Evolutionary conservation across 768 basidiomycete species (phyloP), one percentile per base, ranked within the genome.

Genomic region (Leccinum subtestaceum): DNA sequence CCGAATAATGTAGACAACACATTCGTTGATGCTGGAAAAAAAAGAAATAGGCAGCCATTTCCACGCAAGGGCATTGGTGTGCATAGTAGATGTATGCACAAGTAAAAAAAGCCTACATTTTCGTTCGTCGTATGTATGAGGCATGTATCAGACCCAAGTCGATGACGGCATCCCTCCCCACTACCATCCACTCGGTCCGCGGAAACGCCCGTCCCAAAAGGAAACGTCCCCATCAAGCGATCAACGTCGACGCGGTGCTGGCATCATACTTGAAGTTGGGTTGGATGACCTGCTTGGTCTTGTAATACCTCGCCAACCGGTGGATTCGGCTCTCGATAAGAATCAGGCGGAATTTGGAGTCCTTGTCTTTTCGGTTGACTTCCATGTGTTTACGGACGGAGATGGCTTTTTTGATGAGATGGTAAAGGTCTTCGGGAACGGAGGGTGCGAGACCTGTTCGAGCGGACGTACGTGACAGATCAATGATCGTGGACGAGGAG

Each of bases 321-420:
- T 99, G 96, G 77, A 99, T 98, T 69, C 96, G 86, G 67, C 94
- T 96, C 84, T 99, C 96, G 83, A 99, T 96, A 70, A 98, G 81
- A 82, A 98, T 98, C 71, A 98, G 88, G 75, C 95, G 93, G 83
- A 87, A 87, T 72, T 87, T 96, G 77, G 92, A 93, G 84, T 98
- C 95, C 84, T 94, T 96, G 85, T 99, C 96, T 78, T 95, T 96
- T 75, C 96, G 88, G 89, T 97, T 98, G 71, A 84, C 82, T 78
- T 97, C 93, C 68, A 99, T 86, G 79, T 98, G 96, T 84, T 98
- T 98, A 79, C 95, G 94, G 72, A 99, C 94, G 70, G 93, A 84
- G 72, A 99, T 95, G 76, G 96, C 96, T 88, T 98, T 99, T 88
- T 98, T 98, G 86, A 98, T 89, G 77, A 97, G 88, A 85, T 94